Conservation (phyloP, 164 flowering plant species). For the Pachysandra terminalis region DNA sequence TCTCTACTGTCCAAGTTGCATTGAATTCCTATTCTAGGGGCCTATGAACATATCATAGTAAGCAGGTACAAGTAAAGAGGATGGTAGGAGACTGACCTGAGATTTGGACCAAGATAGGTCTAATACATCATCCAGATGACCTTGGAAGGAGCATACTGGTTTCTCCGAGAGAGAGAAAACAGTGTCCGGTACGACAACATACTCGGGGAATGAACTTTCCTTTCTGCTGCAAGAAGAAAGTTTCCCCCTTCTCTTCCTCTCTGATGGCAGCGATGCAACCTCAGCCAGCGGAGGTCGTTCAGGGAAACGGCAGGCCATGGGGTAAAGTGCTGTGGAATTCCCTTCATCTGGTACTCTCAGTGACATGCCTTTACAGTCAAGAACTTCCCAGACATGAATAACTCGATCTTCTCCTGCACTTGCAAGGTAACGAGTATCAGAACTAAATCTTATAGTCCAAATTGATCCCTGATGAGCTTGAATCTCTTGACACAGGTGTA, state of each 20-base stretch:
- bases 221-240: constrained; percentile 27
- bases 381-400: constrained; percentile 89
- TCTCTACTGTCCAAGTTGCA: no score
- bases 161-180: constrained; percentile 66
- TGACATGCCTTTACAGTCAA: constrained; percentile 58
- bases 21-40: background rate
- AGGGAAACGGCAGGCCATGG: constrained; percentile 29
- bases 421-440: constrained; percentile 62
- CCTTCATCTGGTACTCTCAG: constrained; percentile 32
- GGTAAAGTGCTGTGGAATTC: constrained; percentile 39
- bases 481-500: no score
- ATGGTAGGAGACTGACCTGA: constrained; percentile 48
- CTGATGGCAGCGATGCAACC: constrained; percentile 17
- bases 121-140: constrained; percentile 80
- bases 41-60: background rate
- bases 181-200: constrained; percentile 66
- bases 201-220: constrained; percentile 45
- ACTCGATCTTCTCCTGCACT: constrained; percentile 85
- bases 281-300: constrained; percentile 20
- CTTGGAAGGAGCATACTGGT: constrained; percentile 72
- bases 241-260: constrained; percentile 55
- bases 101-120: constrained; percentile 91
- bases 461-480: no score
- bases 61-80: background rate
- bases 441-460: constrained; percentile 77